Base-by-base conservation (phyloP, 495 filamentous ascomycete species). In the Tirmania nivea region DNA sequence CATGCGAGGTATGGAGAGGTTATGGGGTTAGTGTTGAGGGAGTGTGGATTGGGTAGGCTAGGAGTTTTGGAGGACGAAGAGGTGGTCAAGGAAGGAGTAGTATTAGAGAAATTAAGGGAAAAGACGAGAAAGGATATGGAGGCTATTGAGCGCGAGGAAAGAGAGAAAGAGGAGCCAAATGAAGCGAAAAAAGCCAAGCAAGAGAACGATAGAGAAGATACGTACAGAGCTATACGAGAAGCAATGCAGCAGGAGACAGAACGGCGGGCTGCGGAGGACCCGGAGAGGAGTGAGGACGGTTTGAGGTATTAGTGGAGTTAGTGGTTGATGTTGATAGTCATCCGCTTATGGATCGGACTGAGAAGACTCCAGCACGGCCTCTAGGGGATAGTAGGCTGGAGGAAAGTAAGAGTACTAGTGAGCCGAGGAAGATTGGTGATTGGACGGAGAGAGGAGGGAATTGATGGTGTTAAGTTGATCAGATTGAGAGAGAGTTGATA, bases 1-100 rank as follows among this genome's bases (percentile, higher is more conserved):
- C 62, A 64, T 56, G 48, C 60, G 39, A 58, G 58, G 37, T 64
- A 64, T 56, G 52, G 61, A 34, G 39, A 54, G 16, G 58, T 64
- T 20, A 49, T 34, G 11, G 55, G 57, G 2, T 47, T 63, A 19
- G 34, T 64, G 47, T 31, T 59, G 45, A 35, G 47, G 10, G 60
- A 61, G 17, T 45, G 47, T n/a, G 63, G 10, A n/a, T 56, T 0
- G 59, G 59, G 39, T 45, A 45, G 39, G 14, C 39, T 45, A 1
- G 39, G 39, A 45, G 39, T 3, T 45, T 19, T 45, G 12, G 60
- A 62, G 42, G 60, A 63, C 52, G 47, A 58, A 34, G 58, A 56
- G 19, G 35, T 34, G n/a, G 45, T 9, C 0, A 57, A 57, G 36
- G 51, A 56, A 25, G 51, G 49, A 37, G 56, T 35, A 19, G 55